Conservation (phyloP, 2,329 filamentous ascomycete species). For the Beauveria australis region DNA sequence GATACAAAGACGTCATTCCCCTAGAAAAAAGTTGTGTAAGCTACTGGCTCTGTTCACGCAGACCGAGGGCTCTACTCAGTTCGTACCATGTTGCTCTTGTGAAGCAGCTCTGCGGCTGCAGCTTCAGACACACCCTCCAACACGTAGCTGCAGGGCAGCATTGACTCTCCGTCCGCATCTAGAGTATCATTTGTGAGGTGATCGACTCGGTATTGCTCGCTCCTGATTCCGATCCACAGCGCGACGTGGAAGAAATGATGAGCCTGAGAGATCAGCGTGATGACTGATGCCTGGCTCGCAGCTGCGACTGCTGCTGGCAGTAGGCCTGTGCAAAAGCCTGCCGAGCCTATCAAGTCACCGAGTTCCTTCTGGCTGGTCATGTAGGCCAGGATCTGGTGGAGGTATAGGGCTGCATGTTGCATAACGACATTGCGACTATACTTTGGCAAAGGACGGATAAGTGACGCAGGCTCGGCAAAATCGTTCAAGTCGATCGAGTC, state of each 20-base stretch:
- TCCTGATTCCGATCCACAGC: background rate
- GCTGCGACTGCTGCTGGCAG: background rate
- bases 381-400: background rate
- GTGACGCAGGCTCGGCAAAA: background rate
- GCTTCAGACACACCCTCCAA: background rate
- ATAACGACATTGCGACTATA: background rate
- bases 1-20: background rate
- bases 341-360: background rate
- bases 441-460: background rate
- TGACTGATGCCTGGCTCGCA: background rate
- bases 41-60: background rate
- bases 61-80: background rate
- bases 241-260: background rate
- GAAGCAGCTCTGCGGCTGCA: background rate
- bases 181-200: background rate
- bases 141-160: background rate
- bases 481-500: background rate
- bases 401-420: background rate
- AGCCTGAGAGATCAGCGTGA: background rate
- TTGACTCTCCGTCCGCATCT: background rate
- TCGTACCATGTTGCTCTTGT: background rate
- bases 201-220: background rate
- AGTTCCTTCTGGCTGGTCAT: background rate
- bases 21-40: background rate
- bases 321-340: background rate